Base-by-base conservation (phyloP, 192 early-diverging fungal genomes). In the Coemansia sp. region DNA sequence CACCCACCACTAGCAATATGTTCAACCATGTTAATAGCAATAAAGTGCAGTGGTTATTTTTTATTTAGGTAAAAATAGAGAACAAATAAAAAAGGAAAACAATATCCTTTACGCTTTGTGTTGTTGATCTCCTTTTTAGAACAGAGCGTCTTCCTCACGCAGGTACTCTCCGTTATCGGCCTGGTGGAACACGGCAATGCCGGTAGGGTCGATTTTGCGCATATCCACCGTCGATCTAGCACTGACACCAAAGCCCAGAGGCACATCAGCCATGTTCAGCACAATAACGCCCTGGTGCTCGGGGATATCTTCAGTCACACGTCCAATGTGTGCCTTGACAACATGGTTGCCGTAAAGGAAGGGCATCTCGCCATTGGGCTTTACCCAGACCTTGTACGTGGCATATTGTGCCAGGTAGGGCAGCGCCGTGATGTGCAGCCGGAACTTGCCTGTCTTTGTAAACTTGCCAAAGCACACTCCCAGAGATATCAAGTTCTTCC, bases 381-480 rank as follows among this genome's bases (percentile, higher is more conserved):
- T 99, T 41, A 99, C 87, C 95, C 97, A 99, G 45, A 99, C 86
- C 75, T 99, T 97, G 83, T 95, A 91, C 85, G 90, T 75, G 39
- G 96, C 92, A 67, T 95, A 99, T 64, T 95, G 96, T 17, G 90
- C 89, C 26, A 99, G 81, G 60, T 90, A 84, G 33, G 91, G 91
- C 41, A 99, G 80, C 30, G 87, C 84, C 17, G 96, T 99, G 47
- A 99, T 90, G 55, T 93, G 88, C 61, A 99, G 78, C 46, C 85
- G 85, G 77, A 99, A 99, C 79, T 96, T 95, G 46, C 92, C 87
- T 27, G 94, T 89, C 81, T 99, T 97, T 51, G 95, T 91, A 60
- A 97, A 97, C 76, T 97, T 97, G 50, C 96, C 96, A 81, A 99
- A 99, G 77, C 93, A 95, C n/a, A 89, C 82, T 34, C 96, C 96